Conservation (phyloP, 768 basidiomycete genomes). For the Lactarius hatsudake region DNA sequence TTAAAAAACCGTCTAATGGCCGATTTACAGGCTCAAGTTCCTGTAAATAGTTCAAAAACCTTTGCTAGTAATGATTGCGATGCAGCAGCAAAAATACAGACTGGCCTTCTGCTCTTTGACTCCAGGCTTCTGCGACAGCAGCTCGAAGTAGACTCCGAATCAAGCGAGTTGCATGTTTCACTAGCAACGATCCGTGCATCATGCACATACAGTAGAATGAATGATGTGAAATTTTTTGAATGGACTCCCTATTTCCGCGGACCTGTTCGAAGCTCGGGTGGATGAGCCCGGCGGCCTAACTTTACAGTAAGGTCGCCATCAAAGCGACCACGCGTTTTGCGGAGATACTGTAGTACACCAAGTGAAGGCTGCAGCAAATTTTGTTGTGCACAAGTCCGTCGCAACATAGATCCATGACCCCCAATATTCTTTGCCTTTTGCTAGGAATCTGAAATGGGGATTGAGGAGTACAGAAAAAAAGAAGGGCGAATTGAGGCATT, state of each 20-base stretch:
- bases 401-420: neutral
- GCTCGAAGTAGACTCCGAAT: neutral
- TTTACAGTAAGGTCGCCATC: neutral
- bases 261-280: neutral
- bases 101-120: neutral
- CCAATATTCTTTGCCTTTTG: neutral
- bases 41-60: neutral
- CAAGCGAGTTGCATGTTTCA: neutral
- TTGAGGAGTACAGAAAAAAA: neutral
- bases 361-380: neutral
- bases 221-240: neutral
- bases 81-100: neutral
- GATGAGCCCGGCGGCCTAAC: neutral
- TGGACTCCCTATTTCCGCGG: neutral
- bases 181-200: neutral
- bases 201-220: neutral
- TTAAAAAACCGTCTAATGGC: too few species aligned
- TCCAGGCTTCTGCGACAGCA: neutral
- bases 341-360: neutral
- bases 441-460: neutral
- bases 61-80: neutral
- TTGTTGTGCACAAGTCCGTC: neutral
- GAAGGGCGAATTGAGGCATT: neutral
- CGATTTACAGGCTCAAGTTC: neutral
- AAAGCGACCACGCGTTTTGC: neutral